Percentiles rank a stretch among this genome's conserved stretches.
phyloP scores from a whole-genome alignment of 768 basidiomycete genomes.

The Lanmaoa pseudosensibilis region DNA sequence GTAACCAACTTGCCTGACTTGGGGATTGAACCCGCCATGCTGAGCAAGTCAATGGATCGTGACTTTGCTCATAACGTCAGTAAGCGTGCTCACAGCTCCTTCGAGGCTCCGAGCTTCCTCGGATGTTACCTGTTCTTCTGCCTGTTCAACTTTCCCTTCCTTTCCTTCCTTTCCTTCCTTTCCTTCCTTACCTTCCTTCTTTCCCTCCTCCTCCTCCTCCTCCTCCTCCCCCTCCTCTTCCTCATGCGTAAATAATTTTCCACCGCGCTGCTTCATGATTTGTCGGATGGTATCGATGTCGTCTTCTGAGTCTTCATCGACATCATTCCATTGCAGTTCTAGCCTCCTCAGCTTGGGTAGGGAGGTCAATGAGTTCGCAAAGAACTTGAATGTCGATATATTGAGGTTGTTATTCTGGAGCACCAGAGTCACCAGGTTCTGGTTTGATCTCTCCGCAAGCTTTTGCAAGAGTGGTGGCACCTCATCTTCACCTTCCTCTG shows the following conservation, averaged over 20 bases:
- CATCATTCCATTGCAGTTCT: slow-evolving; percentile 91
- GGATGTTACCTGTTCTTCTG: slow-evolving; percentile 21
- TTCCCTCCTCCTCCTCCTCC: slow-evolving; percentile 54
- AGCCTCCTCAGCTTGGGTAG: slow-evolving; percentile 60
- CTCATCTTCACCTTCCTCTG: slow-evolving; percentile 69
- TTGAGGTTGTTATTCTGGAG: slow-evolving; percentile 94
- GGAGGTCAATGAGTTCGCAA: slow-evolving; percentile 66
- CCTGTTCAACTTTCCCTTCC: slow-evolving; percentile 25
- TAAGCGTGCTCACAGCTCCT: slow-evolving; percentile 54
- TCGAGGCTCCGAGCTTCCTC: slow-evolving; percentile 32
- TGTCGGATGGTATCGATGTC: slow-evolving; percentile 49
- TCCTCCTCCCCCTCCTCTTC: slow-evolving; percentile 84
- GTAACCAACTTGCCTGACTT: not conserved
- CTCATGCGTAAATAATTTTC: slow-evolving; percentile 64
- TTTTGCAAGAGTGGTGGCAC: slow-evolving; percentile 62
- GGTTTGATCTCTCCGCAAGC: slow-evolving; percentile 69
- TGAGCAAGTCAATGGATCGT: slow-evolving; percentile 37
- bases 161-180: slow-evolving; percentile 13
- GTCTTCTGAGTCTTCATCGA: slow-evolving; percentile 72
- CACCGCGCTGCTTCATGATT: slow-evolving; percentile 62
- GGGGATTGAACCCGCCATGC: not conserved
- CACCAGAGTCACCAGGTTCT: slow-evolving; percentile 70
- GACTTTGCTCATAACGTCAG: slow-evolving; percentile 67
- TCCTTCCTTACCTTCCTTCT: slow-evolving; percentile 38
- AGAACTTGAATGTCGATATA: slow-evolving; percentile 57